Evolutionary conservation across 2,329 filamentous ascomycete genomes (phyloP), one percentile per base, ranked within the genome.

Genomic region (Penicillium sp.): DNA sequence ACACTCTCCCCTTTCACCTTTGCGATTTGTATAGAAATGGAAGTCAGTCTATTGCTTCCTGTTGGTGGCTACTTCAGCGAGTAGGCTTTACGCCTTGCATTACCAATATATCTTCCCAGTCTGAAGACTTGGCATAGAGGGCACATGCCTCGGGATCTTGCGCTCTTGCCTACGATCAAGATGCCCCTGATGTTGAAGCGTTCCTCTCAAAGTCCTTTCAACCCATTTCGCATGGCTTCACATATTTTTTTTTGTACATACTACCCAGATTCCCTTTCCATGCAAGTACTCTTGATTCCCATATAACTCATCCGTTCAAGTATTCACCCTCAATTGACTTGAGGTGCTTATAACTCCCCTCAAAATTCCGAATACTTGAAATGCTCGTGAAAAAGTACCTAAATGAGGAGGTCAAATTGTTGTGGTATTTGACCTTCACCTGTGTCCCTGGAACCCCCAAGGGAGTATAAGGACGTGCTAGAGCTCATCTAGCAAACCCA

Each of bases 1-100:
- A 45, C 43, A 33, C 14, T 31, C 18, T 14, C 33, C 49, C 46
- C 51, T 33, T 53, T 25, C 37, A 18, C 53, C 40, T 45, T 54
- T 37, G 44, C 27, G 35, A 42, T 48, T 45, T 63, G 60, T 58
- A 64, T 60, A 65, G 63, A 65, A 49, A 25, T 58, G 56, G 54
- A 51, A 47, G 48, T 37, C 40, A 23, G 18, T 42, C 29, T 20
- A 47, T 48, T 41, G 18, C 52, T 56, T 53, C 53, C 47, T 50
- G 46, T 53, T 59, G 55, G 48, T 55, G 53, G 50, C 46, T 52
- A 47, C 46, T 56, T 63, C 52, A 59, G 60, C 59, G 59, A 57
- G 49, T 54, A 42, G 55, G 55, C 48, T 42, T 54, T 52, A 40
- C 20, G 44, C 45, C 52, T 51, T 57, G 58, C 55, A 57, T 60